These are phyloP conservation scores for Cordyceps sp. DNA, from an alignment of 2,329 filamentous ascomycete species.

Conservation along the genomic window DNA sequence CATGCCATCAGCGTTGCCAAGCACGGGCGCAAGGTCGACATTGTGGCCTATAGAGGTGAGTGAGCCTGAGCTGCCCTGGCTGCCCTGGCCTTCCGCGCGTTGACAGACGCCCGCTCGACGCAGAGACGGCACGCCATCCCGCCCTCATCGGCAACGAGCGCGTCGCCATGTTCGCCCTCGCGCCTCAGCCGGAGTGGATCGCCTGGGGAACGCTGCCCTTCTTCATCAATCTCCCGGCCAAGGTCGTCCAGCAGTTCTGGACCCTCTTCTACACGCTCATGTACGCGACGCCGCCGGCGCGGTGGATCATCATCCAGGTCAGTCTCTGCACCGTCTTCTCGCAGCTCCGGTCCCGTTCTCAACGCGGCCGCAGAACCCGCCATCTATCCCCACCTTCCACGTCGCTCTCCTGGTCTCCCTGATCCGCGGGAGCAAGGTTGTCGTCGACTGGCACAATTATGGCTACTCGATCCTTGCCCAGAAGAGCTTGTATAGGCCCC, in stretches of 20 bases:
- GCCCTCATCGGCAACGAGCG: constrained; percentile 52
- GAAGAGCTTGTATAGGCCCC: constrained; percentile 44
- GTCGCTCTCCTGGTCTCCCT: constrained; percentile 57
- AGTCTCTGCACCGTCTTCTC: constrained; percentile 3
- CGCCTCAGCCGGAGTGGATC: constrained; percentile 48
- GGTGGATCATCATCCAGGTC: constrained; percentile 76
- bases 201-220: constrained; percentile 59
- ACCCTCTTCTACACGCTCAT: constrained; percentile 55
- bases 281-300: constrained; percentile 56
- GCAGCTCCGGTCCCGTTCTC: not conserved
- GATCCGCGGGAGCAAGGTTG: constrained; percentile 61
- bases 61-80: too few species aligned
- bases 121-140: constrained; percentile 67
- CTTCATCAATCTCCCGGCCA: constrained; percentile 60
- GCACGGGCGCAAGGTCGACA: constrained; percentile 61
- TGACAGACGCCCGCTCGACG: not conserved
- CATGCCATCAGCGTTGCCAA: constrained; percentile 85
- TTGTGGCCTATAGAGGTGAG: constrained; percentile 74
- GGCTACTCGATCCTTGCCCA: constrained; percentile 79
- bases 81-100: not conserved
- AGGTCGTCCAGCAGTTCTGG: constrained; percentile 69
- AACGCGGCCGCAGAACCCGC: constrained; percentile 54
- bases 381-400: constrained; percentile 79
- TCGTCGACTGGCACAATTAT: constrained; percentile 99
- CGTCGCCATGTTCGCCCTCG: constrained; percentile 56